phyloP scores from a whole-genome alignment of 2,329 filamentous ascomycete species.

The Sordariomycetes sp. region DNA sequence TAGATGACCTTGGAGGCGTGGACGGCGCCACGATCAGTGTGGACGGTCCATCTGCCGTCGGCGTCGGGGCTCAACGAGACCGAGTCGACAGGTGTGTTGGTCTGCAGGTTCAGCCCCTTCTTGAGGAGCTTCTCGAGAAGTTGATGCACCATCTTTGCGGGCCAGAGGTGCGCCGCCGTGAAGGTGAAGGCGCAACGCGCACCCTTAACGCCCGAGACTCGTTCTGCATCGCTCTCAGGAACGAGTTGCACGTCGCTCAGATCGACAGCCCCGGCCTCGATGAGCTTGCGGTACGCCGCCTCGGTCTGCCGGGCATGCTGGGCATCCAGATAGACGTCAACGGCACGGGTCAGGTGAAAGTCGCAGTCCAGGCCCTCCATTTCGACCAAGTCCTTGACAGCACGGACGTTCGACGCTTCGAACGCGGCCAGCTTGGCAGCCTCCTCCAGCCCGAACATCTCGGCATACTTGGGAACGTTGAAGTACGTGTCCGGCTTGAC shows the following conservation, averaged over 20 bases:
- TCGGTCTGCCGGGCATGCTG: conserved; percentile 13
- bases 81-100: too few species aligned
- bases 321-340: conserved; percentile 25
- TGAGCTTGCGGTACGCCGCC: conserved; percentile 18
- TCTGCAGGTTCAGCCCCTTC: conserved; percentile 3
- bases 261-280: conserved; percentile 12
- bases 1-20: too few species aligned
- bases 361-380: conserved; percentile 31
- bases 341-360: conserved; percentile 27
- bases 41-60: too few species aligned
- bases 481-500: conserved; percentile 11
- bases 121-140: conserved; percentile 6
- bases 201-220: conserved; percentile 17
- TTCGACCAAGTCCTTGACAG: conserved; percentile 24
- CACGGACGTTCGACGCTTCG: conserved; percentile 10
- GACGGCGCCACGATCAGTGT: too few species aligned
- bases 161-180: conserved; percentile 10
- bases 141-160: conserved; percentile 8
- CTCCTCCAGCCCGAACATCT: conserved; percentile 8
- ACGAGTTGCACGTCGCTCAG: conserved; percentile 13
- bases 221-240: conserved; percentile 18
- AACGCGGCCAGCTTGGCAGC: conserved; percentile 14
- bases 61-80: too few species aligned
- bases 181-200: conserved; percentile 10
- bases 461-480: conserved; percentile 9